A percentile compares a stretch with the other conserved stretches of the same genome.
Conservation (phyloP, 1,284 basidiomycete species). For the Fomitopsis betulina region DNA sequence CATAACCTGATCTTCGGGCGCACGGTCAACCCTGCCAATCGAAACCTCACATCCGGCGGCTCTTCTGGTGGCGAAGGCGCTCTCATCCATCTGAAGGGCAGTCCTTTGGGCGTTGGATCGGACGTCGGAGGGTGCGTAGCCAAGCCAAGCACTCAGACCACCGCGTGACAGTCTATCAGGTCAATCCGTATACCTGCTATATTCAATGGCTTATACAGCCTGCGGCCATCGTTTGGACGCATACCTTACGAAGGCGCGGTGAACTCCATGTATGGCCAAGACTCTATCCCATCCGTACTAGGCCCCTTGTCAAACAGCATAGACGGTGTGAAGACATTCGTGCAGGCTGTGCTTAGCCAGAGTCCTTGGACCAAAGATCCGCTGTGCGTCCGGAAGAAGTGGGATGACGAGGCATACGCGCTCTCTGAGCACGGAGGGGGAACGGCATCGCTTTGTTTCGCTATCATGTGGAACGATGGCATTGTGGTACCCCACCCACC, state of each 20-base stretch:
- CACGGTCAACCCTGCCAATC: constrained; percentile 50
- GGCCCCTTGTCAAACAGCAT: constrained; percentile 66
- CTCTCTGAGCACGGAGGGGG: constrained; percentile 35
- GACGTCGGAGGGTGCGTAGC: constrained; percentile 59
- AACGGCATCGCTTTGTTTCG: constrained; percentile 32
- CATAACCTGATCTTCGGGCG: constrained; percentile 42
- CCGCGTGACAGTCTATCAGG: constrained; percentile 12
- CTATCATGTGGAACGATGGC: constrained; percentile 42
- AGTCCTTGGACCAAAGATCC: constrained; percentile 33
- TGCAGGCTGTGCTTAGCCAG: constrained; percentile 49
- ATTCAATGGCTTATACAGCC: constrained; percentile 49
- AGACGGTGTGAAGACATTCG: constrained; percentile 57
- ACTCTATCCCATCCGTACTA: constrained; percentile 65
- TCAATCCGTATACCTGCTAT: constrained; percentile 56
- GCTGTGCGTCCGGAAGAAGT: constrained; percentile 17
- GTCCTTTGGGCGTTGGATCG: constrained; percentile 65
- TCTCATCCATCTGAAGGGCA: constrained; percentile 55
- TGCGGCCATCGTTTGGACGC: constrained; percentile 68
- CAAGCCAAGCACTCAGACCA: background rate
- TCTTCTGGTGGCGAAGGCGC: constrained; percentile 58
- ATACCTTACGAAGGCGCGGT: constrained; percentile 64
- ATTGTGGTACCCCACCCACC: constrained; percentile 46
- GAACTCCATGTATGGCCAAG: constrained; percentile 35
- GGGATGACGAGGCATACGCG: constrained; percentile 18
- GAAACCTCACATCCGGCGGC: constrained; percentile 45